Conservation (phyloP, 176 grass and related monocot species). For the Zea luxurians region DNA sequence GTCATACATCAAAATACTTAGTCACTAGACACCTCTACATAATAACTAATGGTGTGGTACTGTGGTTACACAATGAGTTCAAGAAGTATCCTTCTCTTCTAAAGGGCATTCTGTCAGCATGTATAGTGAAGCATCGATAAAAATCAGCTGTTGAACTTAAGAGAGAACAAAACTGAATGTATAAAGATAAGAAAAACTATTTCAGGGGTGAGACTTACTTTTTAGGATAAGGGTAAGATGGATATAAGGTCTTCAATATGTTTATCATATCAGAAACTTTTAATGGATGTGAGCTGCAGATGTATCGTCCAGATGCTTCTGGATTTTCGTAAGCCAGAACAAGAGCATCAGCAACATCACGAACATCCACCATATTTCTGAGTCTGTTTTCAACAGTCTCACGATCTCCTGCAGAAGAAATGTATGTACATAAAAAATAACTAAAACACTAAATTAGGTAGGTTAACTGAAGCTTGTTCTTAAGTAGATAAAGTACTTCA, state of each 20-base stretch:
- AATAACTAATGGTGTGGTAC: background rate
- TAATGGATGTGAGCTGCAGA: slow-evolving; percentile 39
- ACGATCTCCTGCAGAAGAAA: slow-evolving; percentile 38
- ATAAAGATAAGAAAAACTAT: background rate
- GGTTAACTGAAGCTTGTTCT: background rate
- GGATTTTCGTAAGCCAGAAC: slow-evolving; percentile 40
- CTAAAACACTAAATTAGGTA: background rate
- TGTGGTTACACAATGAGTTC: background rate
- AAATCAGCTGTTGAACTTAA: background rate
- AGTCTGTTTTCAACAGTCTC: slow-evolving; percentile 42
- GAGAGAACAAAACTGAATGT: background rate
- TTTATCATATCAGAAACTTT: slow-evolving; percentile 43
- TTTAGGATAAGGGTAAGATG: slow-evolving; percentile 37
- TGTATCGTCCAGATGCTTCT: slow-evolving; percentile 37
- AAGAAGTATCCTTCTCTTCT: background rate
- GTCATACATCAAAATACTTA: background rate
- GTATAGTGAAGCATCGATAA: background rate
- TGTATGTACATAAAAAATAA: background rate
- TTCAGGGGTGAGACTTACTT: slow-evolving; percentile 36
- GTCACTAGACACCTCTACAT: background rate
- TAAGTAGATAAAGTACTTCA: background rate
- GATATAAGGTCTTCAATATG: slow-evolving; percentile 41
- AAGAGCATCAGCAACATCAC: slow-evolving; percentile 46
- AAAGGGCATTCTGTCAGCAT: background rate
- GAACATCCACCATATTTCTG: slow-evolving; percentile 44